Evolutionary conservation across 1,139 yeast species (phyloP).

Genomic region (Keqinozyma sinolaborantium): DNA sequence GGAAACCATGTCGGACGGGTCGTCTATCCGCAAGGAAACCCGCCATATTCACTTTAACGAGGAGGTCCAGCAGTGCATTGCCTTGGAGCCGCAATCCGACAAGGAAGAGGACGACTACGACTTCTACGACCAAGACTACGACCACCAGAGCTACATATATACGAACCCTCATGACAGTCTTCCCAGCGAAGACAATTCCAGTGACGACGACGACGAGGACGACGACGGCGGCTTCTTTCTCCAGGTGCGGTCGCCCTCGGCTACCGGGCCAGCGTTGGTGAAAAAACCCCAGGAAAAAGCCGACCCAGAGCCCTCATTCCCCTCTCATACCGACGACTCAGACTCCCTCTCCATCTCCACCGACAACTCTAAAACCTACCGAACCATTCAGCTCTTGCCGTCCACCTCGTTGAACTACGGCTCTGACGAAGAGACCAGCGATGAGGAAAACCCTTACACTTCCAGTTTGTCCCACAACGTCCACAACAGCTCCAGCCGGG

Average conservation of each 20-base stretch:
- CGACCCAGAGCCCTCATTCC: constrained; percentile 8
- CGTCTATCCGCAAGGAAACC: not conserved
- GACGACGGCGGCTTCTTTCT: constrained; percentile 73
- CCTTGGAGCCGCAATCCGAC: constrained; percentile 46
- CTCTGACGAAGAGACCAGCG: constrained; percentile 67
- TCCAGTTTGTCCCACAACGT: constrained; percentile 77
- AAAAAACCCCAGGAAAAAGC: constrained; percentile 6
- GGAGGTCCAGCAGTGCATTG: constrained; percentile 88
- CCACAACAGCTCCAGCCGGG: constrained; percentile 59
- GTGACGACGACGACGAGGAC: constrained; percentile 43
- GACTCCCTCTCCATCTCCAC: constrained; percentile 27
- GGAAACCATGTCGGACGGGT: not conserved
- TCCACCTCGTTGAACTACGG: constrained; percentile 80
- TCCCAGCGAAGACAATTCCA: constrained; percentile 20
- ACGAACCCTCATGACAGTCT: constrained; percentile 10
- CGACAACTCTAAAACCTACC: constrained; percentile 25
- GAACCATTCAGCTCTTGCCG: constrained; percentile 72
- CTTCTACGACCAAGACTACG: constrained; percentile 10
- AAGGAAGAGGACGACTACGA: constrained; percentile 27
- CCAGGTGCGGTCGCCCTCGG: constrained; percentile 46
- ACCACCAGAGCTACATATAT: constrained; percentile 9
- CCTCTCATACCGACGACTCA: constrained; percentile 18
- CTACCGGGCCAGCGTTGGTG: constrained; percentile 15
- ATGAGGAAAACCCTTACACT: constrained; percentile 49
- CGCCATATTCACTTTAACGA: constrained; percentile 89